A percentile compares a stretch with the other conserved stretches of the same genome.
Evolutionary conservation across 345 rosid genomes (phyloP).

Genomic region (Citrus unshiu): DNA sequence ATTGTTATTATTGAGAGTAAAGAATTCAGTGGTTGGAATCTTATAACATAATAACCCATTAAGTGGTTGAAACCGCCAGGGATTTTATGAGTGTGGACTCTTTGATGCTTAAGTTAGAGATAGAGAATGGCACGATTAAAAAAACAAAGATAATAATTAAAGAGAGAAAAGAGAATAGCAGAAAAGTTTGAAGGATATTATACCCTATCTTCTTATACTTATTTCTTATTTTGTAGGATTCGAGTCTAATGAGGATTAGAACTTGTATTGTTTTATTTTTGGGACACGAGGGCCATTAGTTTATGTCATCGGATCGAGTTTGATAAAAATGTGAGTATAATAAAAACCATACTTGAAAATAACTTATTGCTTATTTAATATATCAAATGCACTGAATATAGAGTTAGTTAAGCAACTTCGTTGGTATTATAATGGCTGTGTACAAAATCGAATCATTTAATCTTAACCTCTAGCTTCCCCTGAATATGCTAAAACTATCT

Average conservation of each 20-base stretch:
- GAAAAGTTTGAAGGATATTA: too few relatives aligned
- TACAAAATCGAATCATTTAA: not conserved
- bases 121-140: too few relatives aligned
- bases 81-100: too few relatives aligned
- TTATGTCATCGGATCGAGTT: too few relatives aligned
- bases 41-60: fast-evolving
- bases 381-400: not conserved
- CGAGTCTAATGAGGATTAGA: fast-evolving
- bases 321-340: not conserved
- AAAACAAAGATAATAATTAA: too few relatives aligned
- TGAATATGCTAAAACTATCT: not conserved
- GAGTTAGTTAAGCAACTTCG: not conserved
- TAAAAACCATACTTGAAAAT: not conserved
- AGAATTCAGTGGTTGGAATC: fast-evolving
- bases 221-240: too few relatives aligned
- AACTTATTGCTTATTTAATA: too few relatives aligned
- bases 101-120: fast-evolving
- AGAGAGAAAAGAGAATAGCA: too few relatives aligned
- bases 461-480: not conserved
- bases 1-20: too few relatives aligned
- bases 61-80: fast-evolving
- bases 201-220: fast-evolving
- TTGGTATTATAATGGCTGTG: not conserved
- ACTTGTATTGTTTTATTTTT: too few relatives aligned
- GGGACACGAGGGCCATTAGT: too few relatives aligned